A percentile compares a stretch with the other conserved stretches of the same genome.
These are phyloP conservation scores for Plectosphaerella sp. DNA, from an alignment of 2,329 filamentous ascomycete species.

Conservation along the genomic window DNA sequence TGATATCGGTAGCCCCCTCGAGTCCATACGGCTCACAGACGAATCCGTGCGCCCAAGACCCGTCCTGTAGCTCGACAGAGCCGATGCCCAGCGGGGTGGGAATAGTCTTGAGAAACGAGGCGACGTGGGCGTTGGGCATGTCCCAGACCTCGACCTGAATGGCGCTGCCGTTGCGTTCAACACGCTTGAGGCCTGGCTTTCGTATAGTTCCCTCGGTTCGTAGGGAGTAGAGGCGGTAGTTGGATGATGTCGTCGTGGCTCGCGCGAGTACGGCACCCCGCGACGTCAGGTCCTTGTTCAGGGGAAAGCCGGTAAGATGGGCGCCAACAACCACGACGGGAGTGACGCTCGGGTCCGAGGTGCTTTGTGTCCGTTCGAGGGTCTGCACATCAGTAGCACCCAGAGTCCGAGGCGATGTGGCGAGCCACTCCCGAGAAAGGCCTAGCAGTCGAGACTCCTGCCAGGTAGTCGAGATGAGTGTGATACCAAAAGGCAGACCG, in stretches of 20 bases:
- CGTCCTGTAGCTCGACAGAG: constrained; percentile 25
- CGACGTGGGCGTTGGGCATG: constrained; percentile 21
- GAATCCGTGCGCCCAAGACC: constrained; percentile 28
- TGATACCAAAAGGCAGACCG: constrained; percentile 31
- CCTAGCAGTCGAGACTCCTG: constrained; percentile 24
- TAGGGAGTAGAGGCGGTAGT: constrained; percentile 24
- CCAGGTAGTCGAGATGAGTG: constrained; percentile 29
- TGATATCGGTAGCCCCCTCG: constrained; percentile 24
- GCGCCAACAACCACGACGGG: constrained; percentile 28
- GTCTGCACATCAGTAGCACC: constrained; percentile 20
- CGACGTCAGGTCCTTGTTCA: constrained; percentile 26
- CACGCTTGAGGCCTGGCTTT: constrained; percentile 27
- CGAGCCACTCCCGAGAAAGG: constrained; percentile 22
- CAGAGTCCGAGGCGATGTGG: constrained; percentile 12
- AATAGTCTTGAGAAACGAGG: constrained; percentile 25
- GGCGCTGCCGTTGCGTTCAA: constrained; percentile 15
- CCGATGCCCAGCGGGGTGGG: constrained; percentile 28
- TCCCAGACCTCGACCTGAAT: constrained; percentile 31
- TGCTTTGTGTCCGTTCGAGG: constrained; percentile 2
- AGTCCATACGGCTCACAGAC: constrained; percentile 30
- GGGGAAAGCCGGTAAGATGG: constrained; percentile 26
- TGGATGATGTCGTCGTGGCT: constrained; percentile 20
- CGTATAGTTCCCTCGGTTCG: constrained; percentile 10
- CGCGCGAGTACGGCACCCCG: constrained; percentile 19
- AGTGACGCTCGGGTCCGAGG: constrained; percentile 10